These are phyloP conservation scores for Carallia brachiata DNA, from an alignment of 345 rosid genomes.

Conservation along the genomic window DNA sequence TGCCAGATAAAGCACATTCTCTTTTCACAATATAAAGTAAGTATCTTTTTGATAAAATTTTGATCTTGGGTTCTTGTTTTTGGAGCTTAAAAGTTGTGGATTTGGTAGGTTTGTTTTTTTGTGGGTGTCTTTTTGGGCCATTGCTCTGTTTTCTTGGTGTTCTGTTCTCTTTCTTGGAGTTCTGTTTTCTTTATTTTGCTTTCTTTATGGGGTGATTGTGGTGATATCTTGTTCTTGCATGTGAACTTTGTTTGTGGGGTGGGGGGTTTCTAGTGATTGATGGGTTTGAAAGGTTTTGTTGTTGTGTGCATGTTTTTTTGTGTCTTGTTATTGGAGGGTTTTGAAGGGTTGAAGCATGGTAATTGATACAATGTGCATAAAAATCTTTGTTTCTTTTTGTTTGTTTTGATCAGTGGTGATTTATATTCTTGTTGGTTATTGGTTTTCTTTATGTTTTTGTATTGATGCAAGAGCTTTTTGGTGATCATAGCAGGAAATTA, in stretches of 20 bases:
- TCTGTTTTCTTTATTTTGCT: background rate
- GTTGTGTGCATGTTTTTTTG: conserved; percentile 17
- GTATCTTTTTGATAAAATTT: background rate
- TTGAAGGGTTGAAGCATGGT: conserved; percentile 5
- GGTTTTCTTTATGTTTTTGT: background rate
- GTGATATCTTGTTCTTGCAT: conserved; percentile 16
- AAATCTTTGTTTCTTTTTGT: conserved; percentile 1
- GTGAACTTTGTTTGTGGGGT: conserved; percentile 9
- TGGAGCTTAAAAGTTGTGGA: conserved; percentile 13
- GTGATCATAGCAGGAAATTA: background rate
- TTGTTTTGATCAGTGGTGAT: background rate
- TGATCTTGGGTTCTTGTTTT: background rate
- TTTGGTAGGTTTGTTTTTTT: conserved; percentile 8
- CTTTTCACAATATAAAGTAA: background rate
- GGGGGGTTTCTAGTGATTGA: conserved; percentile 2
- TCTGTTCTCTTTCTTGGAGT: background rate
- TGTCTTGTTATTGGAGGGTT: background rate
- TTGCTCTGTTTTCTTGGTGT: background rate
- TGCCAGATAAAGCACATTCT: conserved; percentile 10
- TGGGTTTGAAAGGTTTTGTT: conserved; percentile 11
- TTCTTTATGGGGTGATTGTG: background rate
- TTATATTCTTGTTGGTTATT: background rate
- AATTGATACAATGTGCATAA: conserved; percentile 22
- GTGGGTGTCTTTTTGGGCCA: background rate
- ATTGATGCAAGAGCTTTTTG: background rate